Base-by-base conservation (phyloP, 2,329 filamentous ascomycete species). In the Pseudomassariella vexata region DNA sequence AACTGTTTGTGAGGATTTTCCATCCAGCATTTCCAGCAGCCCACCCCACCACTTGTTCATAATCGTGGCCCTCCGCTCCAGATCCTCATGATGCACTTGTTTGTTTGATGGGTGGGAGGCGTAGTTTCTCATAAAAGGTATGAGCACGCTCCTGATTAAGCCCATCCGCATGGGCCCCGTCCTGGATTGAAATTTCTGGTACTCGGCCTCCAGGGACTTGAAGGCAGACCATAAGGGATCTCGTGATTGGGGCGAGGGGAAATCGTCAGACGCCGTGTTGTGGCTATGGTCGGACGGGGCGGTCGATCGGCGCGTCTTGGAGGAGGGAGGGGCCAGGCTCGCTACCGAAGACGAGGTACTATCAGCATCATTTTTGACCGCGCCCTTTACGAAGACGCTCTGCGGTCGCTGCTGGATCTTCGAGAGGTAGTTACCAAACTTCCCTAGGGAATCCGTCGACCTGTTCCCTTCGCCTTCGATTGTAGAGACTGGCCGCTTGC, bases 31-130 rank as follows among this genome's bases (percentile, higher is more conserved):
- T 38, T 92, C 87, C 35, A 95, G 62, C 23, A 95, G 65, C 2
- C 76, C 80, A 25, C 71, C 81, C 89, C 89, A 95, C 89, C 89
- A 95, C 52, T 85, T 89, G 54, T 92, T 86, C 36, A 95, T 62
- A 28, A 94, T 85, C 26, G 78, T 79, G 3, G 83, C 75, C 38
- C 89, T 74, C 21, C 83, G 75, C 48, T 95, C 88, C 26, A 95
- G 60, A 52, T 94, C 86, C 60, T 94, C 86, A 2, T 85, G 70
- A n/a, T 74, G 66, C 27, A 95, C 65, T 11, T 54, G 53, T 37
- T 59, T 62, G 46, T 76, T 82, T 7, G 84, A 86, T 2, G 75
- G 62, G 48, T 90, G 81, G 20, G 72, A 63, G 38, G 74, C 72
- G 46, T 88, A 80, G 31, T 73, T 79, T 36, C 77, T 73, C 25